phyloP scores from a whole-genome alignment of 192 early-diverging fungal species.

The Dissophora globulifera region DNA sequence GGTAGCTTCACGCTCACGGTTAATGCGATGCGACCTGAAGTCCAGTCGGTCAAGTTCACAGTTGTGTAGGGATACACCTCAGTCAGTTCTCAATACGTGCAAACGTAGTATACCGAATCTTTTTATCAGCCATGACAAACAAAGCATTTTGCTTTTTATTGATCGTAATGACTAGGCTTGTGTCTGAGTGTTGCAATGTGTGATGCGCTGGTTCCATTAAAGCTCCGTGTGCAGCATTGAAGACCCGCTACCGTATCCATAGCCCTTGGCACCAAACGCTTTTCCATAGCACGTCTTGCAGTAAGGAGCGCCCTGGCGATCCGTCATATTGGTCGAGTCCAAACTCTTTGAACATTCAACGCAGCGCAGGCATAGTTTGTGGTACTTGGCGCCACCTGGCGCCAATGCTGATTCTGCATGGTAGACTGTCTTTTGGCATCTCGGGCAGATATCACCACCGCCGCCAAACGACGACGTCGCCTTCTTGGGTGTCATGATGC shows the following conservation, averaged over 20 bases:
- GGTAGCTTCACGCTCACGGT: conserved; percentile 50
- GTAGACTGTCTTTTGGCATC: conserved; percentile 67
- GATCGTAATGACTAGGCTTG: neutral
- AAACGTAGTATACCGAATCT: too few species aligned
- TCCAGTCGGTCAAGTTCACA: conserved; percentile 33
- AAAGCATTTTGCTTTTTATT: neutral
- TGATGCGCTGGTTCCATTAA: neutral
- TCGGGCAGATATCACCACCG: conserved; percentile 61
- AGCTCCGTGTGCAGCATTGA: conserved; percentile 56
- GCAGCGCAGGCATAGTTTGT: conserved; percentile 67
- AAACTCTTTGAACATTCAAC: conserved; percentile 62
- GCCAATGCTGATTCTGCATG: conserved; percentile 64
- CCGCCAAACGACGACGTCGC: conserved; percentile 17
- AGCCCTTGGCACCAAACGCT: conserved; percentile 64
- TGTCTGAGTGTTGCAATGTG: neutral
- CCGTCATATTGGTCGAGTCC: conserved; percentile 67
- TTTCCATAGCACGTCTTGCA: conserved; percentile 66
- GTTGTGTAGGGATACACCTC: conserved; percentile 10
- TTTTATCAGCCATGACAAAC: too few species aligned
- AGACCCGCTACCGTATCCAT: conserved; percentile 55
- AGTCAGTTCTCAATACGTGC: too few species aligned
- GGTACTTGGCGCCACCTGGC: conserved; percentile 66
- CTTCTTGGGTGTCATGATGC: conserved; percentile 50
- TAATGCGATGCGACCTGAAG: conserved; percentile 49
- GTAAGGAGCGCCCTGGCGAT: conserved; percentile 59